Evolutionary conservation across 192 early-diverging fungal genomes (phyloP), one percentile per base, ranked within the genome.

Genomic region (Irineochytrium annulatum): DNA sequence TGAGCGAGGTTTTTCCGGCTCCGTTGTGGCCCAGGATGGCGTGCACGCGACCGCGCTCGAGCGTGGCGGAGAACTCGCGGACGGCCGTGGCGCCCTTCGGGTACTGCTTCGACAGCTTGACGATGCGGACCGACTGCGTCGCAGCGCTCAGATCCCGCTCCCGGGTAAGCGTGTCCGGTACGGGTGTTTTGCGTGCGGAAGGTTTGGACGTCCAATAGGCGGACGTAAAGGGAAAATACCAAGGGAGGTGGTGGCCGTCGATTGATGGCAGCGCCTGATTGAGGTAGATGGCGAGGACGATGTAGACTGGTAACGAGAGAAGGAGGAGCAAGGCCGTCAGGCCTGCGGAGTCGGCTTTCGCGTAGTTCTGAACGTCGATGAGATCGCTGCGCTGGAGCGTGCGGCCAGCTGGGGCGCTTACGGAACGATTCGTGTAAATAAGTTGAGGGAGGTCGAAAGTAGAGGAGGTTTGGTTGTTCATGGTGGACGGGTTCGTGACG

Each of bases 1-100:
- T 87, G 34, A 82, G 73, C 0, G 86, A 81, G 20, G 80, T 78
- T 62, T 88, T 88, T 30, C 87, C 86, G 33, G 86, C 84, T 24
- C 46, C 46, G 24, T 49, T 49, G 56, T 79, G 82, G 35, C 87
- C 85, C 4, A 87, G 67, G 29, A 88, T 59, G 6, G 58, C 72
- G 66, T 72, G 59, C 1, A 65, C 56, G 24, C 59, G 57, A 1
- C 63, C 63, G 1, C 17, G 19, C n/a, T 65, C 56, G 31, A 65
- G 59, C 20, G 59, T 56, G 33, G 19, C 26, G 16, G 63, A 65
- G 34, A 65, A 65, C 46, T 65, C 63, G 26, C 59, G 57, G 43
- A 65, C 63, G 43, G 63, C 63, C 3, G 63, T 57, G 20, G 30
- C 37, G 3, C 45, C 45, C 29, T 59, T 48, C n/a, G n/a, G n/a